Conservation (phyloP, 2,329 filamentous ascomycete genomes). For the Pyrenochaeta sp. region DNA sequence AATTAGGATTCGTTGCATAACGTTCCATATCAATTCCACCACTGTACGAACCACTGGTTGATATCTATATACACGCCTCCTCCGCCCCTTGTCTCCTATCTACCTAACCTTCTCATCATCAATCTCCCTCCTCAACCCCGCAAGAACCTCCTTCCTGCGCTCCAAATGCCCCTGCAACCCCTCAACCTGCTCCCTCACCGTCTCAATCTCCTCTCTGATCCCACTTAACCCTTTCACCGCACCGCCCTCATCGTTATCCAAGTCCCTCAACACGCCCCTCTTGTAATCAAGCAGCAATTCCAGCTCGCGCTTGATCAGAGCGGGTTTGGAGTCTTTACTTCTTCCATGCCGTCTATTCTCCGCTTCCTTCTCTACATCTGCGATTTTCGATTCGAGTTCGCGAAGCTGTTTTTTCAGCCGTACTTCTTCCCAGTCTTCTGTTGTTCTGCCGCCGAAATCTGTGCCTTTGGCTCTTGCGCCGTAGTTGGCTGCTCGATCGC, state of each 20-base stretch:
- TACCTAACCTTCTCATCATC: slow-evolving; percentile 78
- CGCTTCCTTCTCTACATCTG: slow-evolving; percentile 78
- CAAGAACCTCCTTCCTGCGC: slow-evolving; percentile 76
- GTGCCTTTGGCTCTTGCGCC: slow-evolving; percentile 76
- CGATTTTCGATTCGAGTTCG: slow-evolving; percentile 88
- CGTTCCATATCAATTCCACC: no score
- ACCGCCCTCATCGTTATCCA: slow-evolving; percentile 77
- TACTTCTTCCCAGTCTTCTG: slow-evolving; percentile 97
- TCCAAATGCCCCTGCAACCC: slow-evolving; percentile 84
- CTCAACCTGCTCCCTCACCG: slow-evolving; percentile 93
- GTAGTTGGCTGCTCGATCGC: slow-evolving; percentile 75
- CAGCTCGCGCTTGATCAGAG: slow-evolving; percentile 90
- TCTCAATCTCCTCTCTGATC: slow-evolving; percentile 84
- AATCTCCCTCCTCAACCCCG: slow-evolving; percentile 80
- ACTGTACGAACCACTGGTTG: no score
- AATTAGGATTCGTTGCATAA: no score
- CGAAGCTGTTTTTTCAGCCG: slow-evolving; percentile 89
- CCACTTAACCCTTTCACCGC: slow-evolving; percentile 71
- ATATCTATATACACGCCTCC: background rate
- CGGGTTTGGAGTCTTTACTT: slow-evolving; percentile 79
- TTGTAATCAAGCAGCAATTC: slow-evolving; percentile 97
- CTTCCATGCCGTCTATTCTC: slow-evolving; percentile 64
- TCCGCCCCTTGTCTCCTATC: background rate
- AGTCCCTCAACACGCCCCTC: slow-evolving; percentile 76
- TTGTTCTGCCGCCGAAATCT: slow-evolving; percentile 85